Conservation (phyloP, 148 eudicot genomes). For the Rhododendron ovatum region DNA sequence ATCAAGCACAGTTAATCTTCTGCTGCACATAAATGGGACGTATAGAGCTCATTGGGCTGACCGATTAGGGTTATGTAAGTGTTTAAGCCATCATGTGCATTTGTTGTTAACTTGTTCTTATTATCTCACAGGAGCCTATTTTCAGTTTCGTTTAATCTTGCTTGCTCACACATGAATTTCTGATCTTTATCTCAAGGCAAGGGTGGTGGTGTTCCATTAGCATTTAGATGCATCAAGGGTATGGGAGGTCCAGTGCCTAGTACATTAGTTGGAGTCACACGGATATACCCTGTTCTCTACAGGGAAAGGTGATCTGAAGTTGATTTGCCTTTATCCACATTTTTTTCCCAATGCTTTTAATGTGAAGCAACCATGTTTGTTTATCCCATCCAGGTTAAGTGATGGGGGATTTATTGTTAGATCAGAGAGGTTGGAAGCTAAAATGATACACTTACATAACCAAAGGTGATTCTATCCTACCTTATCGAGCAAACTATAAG, state of each 20-base stretch:
- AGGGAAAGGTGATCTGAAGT: conserved; percentile 62
- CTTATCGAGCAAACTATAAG: background rate
- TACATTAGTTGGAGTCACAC: conserved; percentile 71
- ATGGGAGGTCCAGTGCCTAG: conserved; percentile 81
- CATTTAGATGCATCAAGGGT: conserved; percentile 81
- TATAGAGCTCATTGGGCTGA: conserved; percentile 93
- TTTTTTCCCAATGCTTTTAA: background rate
- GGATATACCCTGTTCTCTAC: conserved; percentile 87
- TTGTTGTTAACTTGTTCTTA: conserved; percentile 1
- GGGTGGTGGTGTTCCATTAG: conserved; percentile 57
- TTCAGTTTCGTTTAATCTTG: conserved; percentile 9
- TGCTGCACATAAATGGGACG: conserved; percentile 85
- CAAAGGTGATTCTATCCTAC: conserved; percentile 46
- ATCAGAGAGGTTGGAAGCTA: conserved; percentile 78
- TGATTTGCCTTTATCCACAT: conserved; percentile 1
- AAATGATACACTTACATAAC: conserved; percentile 38
- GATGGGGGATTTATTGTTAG: conserved; percentile 62
- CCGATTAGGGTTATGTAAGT: conserved; percentile 90
- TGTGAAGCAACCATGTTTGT: background rate
- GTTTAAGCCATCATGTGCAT: background rate
- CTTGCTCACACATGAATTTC: background rate
- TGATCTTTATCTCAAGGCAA: conserved; percentile 46
- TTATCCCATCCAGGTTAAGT: conserved; percentile 44
- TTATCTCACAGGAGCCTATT: conserved; percentile 9
- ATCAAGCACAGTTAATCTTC: conserved; percentile 39